Percentiles rank a stretch among this genome's conserved stretches.
These are phyloP conservation scores for Daldinia grandis DNA, from an alignment of 495 filamentous ascomycete species.

Conservation along the genomic window DNA sequence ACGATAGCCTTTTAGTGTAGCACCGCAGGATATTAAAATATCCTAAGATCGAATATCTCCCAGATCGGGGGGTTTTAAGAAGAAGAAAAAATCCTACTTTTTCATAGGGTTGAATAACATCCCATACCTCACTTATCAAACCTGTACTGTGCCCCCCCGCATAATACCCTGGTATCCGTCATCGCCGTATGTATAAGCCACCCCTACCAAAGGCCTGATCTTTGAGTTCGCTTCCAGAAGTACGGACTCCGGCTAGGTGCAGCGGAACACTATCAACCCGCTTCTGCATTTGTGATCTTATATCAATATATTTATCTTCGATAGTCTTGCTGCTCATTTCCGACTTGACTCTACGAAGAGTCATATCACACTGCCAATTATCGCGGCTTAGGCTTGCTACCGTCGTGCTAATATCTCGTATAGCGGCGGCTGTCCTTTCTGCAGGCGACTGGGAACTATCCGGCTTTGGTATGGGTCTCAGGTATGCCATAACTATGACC, in stretches of 20 bases:
- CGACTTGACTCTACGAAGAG: constrained; percentile 37
- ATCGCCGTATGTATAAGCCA: constrained; percentile 55
- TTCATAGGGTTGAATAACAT: background rate
- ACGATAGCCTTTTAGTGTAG: background rate
- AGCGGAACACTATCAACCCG: constrained; percentile 63
- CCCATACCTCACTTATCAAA: background rate
- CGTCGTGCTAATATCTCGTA: constrained; percentile 59
- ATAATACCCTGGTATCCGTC: constrained; percentile 3
- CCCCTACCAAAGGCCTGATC: constrained; percentile 56
- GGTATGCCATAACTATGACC: constrained; percentile 64
- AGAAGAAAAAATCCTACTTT: background rate
- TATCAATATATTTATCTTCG: constrained; percentile 52
- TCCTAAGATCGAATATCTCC: background rate
- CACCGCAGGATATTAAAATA: background rate
- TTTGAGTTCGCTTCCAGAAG: constrained; percentile 54
- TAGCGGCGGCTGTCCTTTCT: constrained; percentile 52
- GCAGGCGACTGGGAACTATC: constrained; percentile 49
- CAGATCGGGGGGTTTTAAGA: background rate
- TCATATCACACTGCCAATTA: constrained; percentile 60
- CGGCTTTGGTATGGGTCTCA: constrained; percentile 51
- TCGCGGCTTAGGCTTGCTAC: constrained; percentile 62
- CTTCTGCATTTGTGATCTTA: constrained; percentile 55
- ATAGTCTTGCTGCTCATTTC: constrained; percentile 42
- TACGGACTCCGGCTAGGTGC: constrained; percentile 64
- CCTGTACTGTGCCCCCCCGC: background rate